Base-by-base conservation (phyloP, 768 basidiomycete species). In the button mushroom (Agaricus bisporus) region DNA sequence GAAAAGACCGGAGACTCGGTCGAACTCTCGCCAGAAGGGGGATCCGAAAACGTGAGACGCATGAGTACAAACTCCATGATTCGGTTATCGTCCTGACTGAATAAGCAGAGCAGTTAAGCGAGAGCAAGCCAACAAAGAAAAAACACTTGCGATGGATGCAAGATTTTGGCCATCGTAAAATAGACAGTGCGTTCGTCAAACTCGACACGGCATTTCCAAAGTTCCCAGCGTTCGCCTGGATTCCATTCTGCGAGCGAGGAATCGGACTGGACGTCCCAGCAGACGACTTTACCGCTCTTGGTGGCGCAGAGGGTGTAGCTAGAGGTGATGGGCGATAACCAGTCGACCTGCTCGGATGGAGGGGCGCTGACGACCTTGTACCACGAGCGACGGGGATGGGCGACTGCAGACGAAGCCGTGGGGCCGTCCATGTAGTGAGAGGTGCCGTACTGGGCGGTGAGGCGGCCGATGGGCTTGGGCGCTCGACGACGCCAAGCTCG, bases 191-290 rank as follows among this genome's bases (percentile, higher is more conserved):
- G 70, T 58, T 81, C 77, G 38, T 86, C 85, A 61, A 86, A 88
- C 61, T 87, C 86, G 15, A 88, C 85, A 8, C 86, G 69, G 58
- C 86, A 88, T 60, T 88, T 88, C 86, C 86, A 88, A 5, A 88
- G 61, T 60, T 86, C 84, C 85, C 86, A 88, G 15, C 73, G 61
- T 18, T 73, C 71, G 1, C 73, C 75, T 1, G 84, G 85, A 48
- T 81, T 79, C 86, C 86, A 88, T 54, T 86, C 81, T 0, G 83
- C 84, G 3, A 87, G 71, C 56, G 79, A 81, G 14, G 65, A 62
- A 47, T 87, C 81, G 3, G 74, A 72, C 48, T 79, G 78, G 12
- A 88, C 79, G 54, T 88, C 85, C 86, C 86, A 88, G 59, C 86
- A 88, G 14, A 88, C 80, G 17, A 88, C 83, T 60, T 83, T 83